Percentiles rank a stretch among this genome's conserved stretches.
Conservation (phyloP, 2,329 filamentous ascomycete species). For the Ascochyta pisi region DNA sequence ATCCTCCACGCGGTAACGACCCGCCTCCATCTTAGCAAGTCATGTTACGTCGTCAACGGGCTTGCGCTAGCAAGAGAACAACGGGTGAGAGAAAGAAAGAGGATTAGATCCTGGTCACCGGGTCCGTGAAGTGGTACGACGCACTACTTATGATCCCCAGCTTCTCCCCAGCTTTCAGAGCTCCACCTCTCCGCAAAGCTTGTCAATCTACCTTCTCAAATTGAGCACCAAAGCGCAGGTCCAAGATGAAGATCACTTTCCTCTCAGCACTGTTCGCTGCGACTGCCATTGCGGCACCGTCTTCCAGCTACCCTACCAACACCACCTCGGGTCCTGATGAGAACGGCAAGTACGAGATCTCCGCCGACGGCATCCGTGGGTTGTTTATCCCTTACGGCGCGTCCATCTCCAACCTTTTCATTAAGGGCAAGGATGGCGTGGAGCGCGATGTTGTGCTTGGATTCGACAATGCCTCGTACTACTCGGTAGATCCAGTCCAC, state of each 20-base stretch:
- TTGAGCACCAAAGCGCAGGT: conserved; percentile 21
- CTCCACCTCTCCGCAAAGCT: conserved; percentile 17
- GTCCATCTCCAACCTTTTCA: conserved; percentile 72
- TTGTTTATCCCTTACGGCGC: conserved; percentile 78
- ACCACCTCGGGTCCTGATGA: conserved; percentile 41
- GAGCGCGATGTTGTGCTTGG: conserved; percentile 75
- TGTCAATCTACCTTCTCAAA: conserved; percentile 24
- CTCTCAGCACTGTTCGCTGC: conserved; percentile 34
- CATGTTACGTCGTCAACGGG: conserved; percentile 22
- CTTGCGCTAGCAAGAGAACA: conserved; percentile 14
- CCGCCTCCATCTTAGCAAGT: conserved; percentile 18
- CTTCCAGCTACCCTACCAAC: conserved; percentile 33
- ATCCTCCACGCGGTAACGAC: conserved; percentile 23
- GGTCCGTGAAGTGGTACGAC: conserved; percentile 22
- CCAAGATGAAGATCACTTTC: conserved; percentile 34
- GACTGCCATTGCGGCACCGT: conserved; percentile 38
- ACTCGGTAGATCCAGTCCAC: conserved; percentile 68
- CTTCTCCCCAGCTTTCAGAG: conserved; percentile 20
- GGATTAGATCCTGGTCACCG: conserved; percentile 28
- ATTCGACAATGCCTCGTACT: conserved; percentile 78
- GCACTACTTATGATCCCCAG: conserved; percentile 22
- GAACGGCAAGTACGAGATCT: conserved; percentile 73
- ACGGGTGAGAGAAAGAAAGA: conserved; percentile 17
- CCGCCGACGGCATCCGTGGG: conserved; percentile 69
- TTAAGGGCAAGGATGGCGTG: conserved; percentile 72